Base-by-base conservation (phyloP, 768 basidiomycete genomes). In the Albatrellus ellisii region DNA sequence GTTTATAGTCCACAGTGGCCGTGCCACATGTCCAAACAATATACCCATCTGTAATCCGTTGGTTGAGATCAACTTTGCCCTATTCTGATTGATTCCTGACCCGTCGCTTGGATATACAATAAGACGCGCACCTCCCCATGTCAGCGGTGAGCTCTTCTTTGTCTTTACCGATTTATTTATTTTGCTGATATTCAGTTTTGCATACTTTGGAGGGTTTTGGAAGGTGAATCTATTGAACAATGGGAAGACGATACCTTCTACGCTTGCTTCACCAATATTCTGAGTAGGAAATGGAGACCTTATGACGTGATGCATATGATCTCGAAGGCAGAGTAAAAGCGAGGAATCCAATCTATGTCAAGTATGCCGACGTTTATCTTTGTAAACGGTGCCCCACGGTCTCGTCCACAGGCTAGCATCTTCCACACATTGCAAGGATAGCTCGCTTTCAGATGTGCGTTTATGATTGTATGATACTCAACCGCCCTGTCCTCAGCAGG, bases 61-160 rank as follows among this genome's bases (percentile, higher is more conserved):
- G n/a, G n/a, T n/a, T n/a, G n/a, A n/a, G n/a, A n/a, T n/a, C n/a
- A n/a, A n/a, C n/a, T n/a, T n/a, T n/a, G n/a, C 70, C 64, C 11
- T 87, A 88, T 47, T 80, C 79, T 0, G 82, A 86, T 55, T 65
- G 80, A 26, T 77, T 83, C 57, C 72, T 80, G 26, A 84, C 86
- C 46, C 67, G 84, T 40, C 73, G 75, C 45, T 77, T 82, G 1
- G 80, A 79, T 14, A 59, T 60, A 20, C 49, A 59, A 36, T 86
- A 81, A 76, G 53, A 60, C 32, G 48, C 58, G 2, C 72, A 77
- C 68, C 69, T 3, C 72, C 72, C 4, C 75, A 75, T 45, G 57
- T 73, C 20, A 73, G 74, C 43, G 59, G 73, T 54, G 47, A 52
- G 34, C n/a, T 37, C 5, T 3, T 25, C 24, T 25, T 15, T 8